phyloP scores from a whole-genome alignment of 2,329 filamentous ascomycete species.

The Nectriaceae sp. region DNA sequence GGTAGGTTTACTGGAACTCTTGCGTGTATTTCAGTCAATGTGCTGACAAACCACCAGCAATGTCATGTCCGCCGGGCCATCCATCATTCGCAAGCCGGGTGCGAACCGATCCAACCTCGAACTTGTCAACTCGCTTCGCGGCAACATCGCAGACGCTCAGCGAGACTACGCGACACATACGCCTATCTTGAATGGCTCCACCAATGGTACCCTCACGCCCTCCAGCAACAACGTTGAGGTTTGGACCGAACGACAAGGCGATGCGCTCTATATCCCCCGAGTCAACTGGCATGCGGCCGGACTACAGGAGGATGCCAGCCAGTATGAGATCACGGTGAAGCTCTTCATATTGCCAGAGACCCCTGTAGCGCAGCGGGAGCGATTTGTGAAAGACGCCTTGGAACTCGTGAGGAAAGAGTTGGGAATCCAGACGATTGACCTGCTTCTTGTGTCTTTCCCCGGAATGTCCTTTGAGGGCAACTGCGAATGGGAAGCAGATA shows the following conservation, averaged over 20 bases:
- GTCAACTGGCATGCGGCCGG: slow-evolving; percentile 72
- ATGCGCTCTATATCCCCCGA: slow-evolving; percentile 73
- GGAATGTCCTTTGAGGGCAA: slow-evolving; percentile 92
- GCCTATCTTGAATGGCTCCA: slow-evolving; percentile 34
- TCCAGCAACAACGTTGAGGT: slow-evolving; percentile 36
- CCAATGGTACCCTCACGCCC: slow-evolving; percentile 31
- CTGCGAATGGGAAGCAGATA: slow-evolving; percentile 76
- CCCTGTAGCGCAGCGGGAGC: slow-evolving; percentile 62
- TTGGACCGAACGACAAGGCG: slow-evolving; percentile 70
- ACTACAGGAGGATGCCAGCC: slow-evolving; percentile 75
- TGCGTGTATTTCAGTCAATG: slow-evolving; percentile 8
- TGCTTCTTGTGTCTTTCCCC: slow-evolving; percentile 91
- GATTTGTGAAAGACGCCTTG: slow-evolving; percentile 77
- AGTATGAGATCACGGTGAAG: slow-evolving; percentile 96
- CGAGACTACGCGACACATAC: slow-evolving; percentile 52
- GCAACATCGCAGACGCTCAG: slow-evolving; percentile 78
- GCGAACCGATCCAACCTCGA: slow-evolving; percentile 86
- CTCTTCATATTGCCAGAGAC: slow-evolving; percentile 85
- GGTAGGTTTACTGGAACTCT: slow-evolving; percentile 55
- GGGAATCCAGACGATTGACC: slow-evolving; percentile 72
- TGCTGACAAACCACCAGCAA: slow-evolving; percentile 54
- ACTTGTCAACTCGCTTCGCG: slow-evolving; percentile 82
- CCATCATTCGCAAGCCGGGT: slow-evolving; percentile 78
- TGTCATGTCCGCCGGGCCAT: slow-evolving; percentile 81
- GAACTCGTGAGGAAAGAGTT: slow-evolving; percentile 79